Evolutionary conservation across 352 stramenopile genomes (phyloP).

Genomic region (Discostella stelligera): DNA sequence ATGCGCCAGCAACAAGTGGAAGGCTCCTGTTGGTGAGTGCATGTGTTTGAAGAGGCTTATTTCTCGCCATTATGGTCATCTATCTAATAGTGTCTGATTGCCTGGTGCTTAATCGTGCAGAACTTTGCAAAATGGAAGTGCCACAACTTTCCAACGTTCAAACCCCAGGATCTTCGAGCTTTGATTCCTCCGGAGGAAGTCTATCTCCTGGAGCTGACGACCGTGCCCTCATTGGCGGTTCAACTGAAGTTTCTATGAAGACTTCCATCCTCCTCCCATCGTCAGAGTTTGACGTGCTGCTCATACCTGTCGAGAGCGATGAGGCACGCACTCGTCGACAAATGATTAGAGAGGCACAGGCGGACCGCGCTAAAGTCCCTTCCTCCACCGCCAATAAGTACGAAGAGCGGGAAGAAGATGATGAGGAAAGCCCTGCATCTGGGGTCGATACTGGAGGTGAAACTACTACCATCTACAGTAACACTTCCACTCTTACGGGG

Average conservation of each 20-base stretch:
- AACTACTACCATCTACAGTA: constrained; percentile 40
- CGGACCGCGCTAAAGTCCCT: constrained; percentile 23
- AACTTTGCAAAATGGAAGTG: constrained; percentile 75
- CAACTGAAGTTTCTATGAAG: constrained; percentile 59
- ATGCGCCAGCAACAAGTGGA: constrained; percentile 83
- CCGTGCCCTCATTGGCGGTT: constrained; percentile 45
- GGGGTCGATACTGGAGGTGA: constrained; percentile 26
- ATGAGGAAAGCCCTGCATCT: constrained; percentile 15
- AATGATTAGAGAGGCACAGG: constrained; percentile 45
- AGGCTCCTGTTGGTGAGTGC: constrained; percentile 59
- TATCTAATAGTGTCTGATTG: no score
- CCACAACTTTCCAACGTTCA: constrained; percentile 53
- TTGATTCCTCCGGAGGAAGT: constrained; percentile 19
- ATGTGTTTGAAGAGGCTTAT: not conserved
- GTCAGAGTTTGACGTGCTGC: constrained; percentile 74
- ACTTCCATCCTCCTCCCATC: constrained; percentile 69
- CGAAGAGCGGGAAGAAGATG: no score
- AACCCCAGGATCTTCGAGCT: constrained; percentile 24
- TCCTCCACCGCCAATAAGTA: constrained; percentile 10
- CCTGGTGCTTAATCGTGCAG: constrained; percentile 14
- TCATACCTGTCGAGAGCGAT: constrained; percentile 70
- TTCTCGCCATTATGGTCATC: not conserved
- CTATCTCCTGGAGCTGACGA: constrained; percentile 63
- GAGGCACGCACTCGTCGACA: constrained; percentile 40
- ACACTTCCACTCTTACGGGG: constrained; percentile 30